phyloP scores from a whole-genome alignment of 495 filamentous ascomycete species.

The Pyrenula aspistea region DNA sequence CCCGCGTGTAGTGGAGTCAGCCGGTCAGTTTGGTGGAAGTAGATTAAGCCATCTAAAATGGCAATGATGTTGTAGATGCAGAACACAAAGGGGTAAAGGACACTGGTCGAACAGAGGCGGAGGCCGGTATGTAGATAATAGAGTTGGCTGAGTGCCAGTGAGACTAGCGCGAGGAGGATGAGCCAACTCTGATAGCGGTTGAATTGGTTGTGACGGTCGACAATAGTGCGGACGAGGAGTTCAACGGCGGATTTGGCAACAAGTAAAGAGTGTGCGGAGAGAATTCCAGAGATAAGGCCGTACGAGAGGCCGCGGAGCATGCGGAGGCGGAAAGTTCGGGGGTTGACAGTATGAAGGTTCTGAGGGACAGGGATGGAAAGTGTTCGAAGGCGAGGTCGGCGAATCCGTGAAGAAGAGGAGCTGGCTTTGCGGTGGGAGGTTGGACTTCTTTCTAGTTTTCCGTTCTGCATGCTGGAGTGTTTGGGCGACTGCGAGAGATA shows the following conservation, averaged over 20 bases:
- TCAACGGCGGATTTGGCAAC: slow-evolving; percentile 96
- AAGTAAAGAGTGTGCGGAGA: slow-evolving; percentile 86
- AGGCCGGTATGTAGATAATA: slow-evolving; percentile 92
- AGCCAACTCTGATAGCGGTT: slow-evolving; percentile 96
- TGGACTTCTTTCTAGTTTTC: not conserved
- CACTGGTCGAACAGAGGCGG: slow-evolving; percentile 87
- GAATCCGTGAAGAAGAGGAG: not conserved
- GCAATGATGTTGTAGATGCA: slow-evolving; percentile 99
- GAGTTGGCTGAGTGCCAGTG: slow-evolving; percentile 77
- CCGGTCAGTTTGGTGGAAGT: slow-evolving; percentile 80
- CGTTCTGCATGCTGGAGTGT: slow-evolving; percentile 11
- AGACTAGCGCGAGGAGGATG: slow-evolving; percentile 71
- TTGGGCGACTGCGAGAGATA: slow-evolving; percentile 29
- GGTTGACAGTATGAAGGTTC: slow-evolving; percentile 9
- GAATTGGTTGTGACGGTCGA: slow-evolving; percentile 86
- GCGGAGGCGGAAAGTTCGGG: slow-evolving; percentile 42
- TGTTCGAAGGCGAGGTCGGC: slow-evolving; percentile 20
- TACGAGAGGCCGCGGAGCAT: slow-evolving; percentile 81
- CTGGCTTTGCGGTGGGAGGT: not conserved
- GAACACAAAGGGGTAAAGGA: slow-evolving; percentile 96
- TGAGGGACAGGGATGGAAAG: slow-evolving; percentile 28
- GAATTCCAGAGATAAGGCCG: slow-evolving; percentile 78
- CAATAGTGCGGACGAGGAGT: slow-evolving; percentile 83
- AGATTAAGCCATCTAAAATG: slow-evolving; percentile 93
- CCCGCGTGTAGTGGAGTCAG: slow-evolving; percentile 63